These are phyloP conservation scores for Thamnidium elegans DNA, from an alignment of 192 early-diverging fungal species.

Conservation along the genomic window DNA sequence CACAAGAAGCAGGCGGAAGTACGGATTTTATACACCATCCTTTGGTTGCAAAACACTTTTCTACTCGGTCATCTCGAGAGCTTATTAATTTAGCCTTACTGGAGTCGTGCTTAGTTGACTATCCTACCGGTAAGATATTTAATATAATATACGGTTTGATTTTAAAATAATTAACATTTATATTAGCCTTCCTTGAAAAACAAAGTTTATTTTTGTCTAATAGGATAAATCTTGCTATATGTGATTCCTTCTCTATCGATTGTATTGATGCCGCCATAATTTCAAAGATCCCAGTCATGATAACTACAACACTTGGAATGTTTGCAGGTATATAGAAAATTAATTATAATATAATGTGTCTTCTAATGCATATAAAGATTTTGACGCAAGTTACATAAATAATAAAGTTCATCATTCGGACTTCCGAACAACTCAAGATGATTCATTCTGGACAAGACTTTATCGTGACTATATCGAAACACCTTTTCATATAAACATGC, in stretches of 20 bases:
- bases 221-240: neutral
- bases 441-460: neutral
- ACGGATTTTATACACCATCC: neutral
- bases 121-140: neutral
- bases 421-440: neutral
- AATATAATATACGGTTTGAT: neutral
- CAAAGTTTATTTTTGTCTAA: neutral
- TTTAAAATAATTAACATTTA: neutral
- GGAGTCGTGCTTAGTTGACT: neutral
- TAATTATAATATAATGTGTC: neutral
- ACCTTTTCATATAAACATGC: neutral
- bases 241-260: conserved; percentile 2
- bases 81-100: neutral
- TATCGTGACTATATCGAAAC: neutral
- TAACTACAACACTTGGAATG: conserved; percentile 3
- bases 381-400: neutral
- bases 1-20: neutral
- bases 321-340: conserved; percentile 17
- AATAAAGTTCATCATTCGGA: neutral
- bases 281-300: neutral
- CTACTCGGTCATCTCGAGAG: neutral
- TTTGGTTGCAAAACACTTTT: neutral
- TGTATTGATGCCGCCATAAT: conserved; percentile 2
- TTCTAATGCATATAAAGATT: neutral
- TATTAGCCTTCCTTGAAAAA: neutral